Percentiles rank a stretch among this genome's conserved stretches.
Evolutionary conservation across 164 flowering plant genomes (phyloP).

Genomic region (Stephania cephalantha): DNA sequence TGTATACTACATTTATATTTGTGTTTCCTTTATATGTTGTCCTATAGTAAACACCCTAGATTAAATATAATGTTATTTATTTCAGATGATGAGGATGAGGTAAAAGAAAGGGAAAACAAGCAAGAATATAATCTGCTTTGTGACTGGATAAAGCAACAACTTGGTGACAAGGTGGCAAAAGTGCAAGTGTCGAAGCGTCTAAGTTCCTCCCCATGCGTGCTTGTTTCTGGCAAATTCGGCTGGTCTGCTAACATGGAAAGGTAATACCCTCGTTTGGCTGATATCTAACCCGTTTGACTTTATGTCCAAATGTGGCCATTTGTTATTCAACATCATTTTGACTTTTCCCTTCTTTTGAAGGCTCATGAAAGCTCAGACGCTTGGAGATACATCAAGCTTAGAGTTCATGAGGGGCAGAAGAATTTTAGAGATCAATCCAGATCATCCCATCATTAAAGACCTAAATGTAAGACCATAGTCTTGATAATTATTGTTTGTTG

Average conservation of each 20-base stretch:
- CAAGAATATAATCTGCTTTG: constrained; percentile 83
- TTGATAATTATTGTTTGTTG: not conserved
- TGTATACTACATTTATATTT: constrained; percentile 15
- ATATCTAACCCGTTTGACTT: not conserved
- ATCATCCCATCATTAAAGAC: constrained; percentile 87
- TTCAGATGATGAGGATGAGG: constrained; percentile 92
- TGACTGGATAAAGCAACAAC: constrained; percentile 97
- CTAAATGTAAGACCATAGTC: constrained; percentile 49
- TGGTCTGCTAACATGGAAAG: constrained; percentile 99
- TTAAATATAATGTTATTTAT: not conserved
- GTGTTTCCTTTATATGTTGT: not conserved
- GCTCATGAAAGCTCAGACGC: constrained; percentile 94
- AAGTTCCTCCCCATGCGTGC: constrained; percentile 96
- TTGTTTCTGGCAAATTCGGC: constrained; percentile 98
- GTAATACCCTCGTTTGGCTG: constrained; percentile 23
- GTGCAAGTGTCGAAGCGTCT: constrained; percentile 91
- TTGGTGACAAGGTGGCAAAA: constrained; percentile 94
- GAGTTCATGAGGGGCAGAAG: constrained; percentile 97
- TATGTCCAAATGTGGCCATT: not conserved
- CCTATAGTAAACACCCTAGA: not conserved
- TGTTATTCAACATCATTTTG: not conserved
- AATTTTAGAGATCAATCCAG: constrained; percentile 85
- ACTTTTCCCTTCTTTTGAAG: constrained; percentile 28
- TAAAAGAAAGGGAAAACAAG: constrained; percentile 70
- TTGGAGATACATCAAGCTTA: constrained; percentile 75